Base-by-base conservation (phyloP, 2,329 filamentous ascomycete species). In the Colletotrichum horii region DNA sequence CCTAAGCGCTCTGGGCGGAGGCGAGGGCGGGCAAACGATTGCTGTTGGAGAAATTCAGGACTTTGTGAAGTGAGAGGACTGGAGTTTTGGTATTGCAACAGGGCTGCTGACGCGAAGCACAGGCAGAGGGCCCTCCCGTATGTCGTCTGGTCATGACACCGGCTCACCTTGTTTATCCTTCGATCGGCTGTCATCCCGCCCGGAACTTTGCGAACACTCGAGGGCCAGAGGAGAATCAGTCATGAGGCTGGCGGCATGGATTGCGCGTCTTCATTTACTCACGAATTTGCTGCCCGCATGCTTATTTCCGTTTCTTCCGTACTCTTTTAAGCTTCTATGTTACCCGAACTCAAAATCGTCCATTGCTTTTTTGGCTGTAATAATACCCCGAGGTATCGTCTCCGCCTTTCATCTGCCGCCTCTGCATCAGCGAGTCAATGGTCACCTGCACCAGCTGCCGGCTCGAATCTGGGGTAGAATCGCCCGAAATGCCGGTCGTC, bases 401-500 rank as follows among this genome's bases (percentile, higher is more conserved):
- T 71, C 71, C 60, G 52, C 68, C 62, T 36, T 61, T 71, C 72
- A 66, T 74, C 72, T 74, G 22, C 67, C 36, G 71, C 34, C 60
- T 65, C 34, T 61, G 71, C 60, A 64, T 36, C 66, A 38, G 56
- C 66, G 58, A 70, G 58, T 70, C 66, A 43, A 64, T 36, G 52
- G 58, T 58, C 67, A 74, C 30, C 66, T 74, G 71, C 66, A 38
- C n/a, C 71, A 36, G 30, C 26, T 73, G 71, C 71, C 71, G 60
- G 60, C n/a, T 48, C 48, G n/a, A 74, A 71, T 55, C 72, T 67
- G 72, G 62, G 62, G 61, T 72, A 62, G 38, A 62, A 56, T 75
- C 43, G 24, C 34, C 62, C 30, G 72, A 72, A 65, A 72, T 38
- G 26, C 69, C 60, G 71, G 65, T n/a, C 38, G 19, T 34, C 19